phyloP scores from a whole-genome alignment of 345 rosid species.

The Camelina neglecta region DNA sequence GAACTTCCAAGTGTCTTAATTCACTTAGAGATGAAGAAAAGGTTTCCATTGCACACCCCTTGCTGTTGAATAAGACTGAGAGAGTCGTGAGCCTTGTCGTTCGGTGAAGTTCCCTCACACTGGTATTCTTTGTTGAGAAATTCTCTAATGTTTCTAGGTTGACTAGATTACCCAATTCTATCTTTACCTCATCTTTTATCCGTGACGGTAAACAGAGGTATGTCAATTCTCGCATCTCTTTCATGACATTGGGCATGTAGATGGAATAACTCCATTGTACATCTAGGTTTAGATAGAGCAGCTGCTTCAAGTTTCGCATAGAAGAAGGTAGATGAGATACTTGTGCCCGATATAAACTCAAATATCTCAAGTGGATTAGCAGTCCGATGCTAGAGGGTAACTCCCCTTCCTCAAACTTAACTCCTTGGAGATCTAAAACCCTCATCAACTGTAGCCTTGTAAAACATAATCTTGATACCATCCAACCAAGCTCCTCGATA shows the following conservation, averaged over 20 bases:
- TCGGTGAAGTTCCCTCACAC: neutral
- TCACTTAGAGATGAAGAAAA: conserved; percentile 25
- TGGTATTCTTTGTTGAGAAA: conserved; percentile 3
- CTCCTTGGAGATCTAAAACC: neutral
- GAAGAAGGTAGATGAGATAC: neutral
- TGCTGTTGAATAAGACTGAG: neutral
- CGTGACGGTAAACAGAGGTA: neutral
- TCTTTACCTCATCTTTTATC: neutral
- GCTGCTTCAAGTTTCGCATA: neutral
- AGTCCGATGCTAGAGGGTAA: neutral
- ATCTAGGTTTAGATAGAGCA: neutral
- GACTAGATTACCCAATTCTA: conserved; percentile 23
- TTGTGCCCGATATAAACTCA: neutral
- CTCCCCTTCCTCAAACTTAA: neutral
- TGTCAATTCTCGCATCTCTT: conserved; percentile 21
- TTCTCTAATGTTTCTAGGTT: conserved; percentile 5
- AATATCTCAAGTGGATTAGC: neutral
- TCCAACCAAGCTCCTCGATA: neutral
- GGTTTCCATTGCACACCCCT: neutral
- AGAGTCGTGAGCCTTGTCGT: neutral
- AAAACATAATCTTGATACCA: neutral
- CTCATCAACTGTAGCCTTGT: neutral
- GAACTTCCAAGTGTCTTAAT: neutral
- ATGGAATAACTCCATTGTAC: neutral
- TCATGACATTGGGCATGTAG: conserved; percentile 24